Evolutionary conservation across 2,329 filamentous ascomycete species (phyloP).

Genomic region (Beauveria bassiana): DNA sequence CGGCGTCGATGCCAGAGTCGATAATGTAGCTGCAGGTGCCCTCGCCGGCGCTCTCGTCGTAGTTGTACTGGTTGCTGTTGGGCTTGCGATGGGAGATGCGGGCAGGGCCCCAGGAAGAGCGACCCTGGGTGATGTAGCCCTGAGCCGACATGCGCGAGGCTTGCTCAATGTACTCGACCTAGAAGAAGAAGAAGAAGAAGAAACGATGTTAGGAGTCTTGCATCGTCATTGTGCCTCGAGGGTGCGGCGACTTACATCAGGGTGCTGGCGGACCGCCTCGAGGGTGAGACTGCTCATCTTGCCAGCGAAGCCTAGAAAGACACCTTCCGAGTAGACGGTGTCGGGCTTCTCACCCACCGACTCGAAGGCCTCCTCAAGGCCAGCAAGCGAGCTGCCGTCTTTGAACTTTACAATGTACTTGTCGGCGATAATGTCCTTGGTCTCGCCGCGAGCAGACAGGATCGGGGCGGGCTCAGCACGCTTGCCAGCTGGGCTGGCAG

Average conservation of each 20-base stretch:
- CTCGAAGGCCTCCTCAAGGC: slow-evolving; percentile 11
- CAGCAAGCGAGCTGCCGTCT: slow-evolving; percentile 12
- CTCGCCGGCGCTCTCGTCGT: slow-evolving; percentile 25
- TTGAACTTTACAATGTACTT: slow-evolving; percentile 19
- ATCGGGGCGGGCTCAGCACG: slow-evolving; percentile 15
- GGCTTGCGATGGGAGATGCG: slow-evolving; percentile 24
- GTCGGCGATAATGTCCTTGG: slow-evolving; percentile 11
- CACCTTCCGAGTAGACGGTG: slow-evolving; percentile 16
- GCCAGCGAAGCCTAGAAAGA: slow-evolving; percentile 16
- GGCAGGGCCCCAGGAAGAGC: slow-evolving; percentile 27
- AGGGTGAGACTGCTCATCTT: slow-evolving; percentile 12
- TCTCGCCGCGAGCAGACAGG: slow-evolving; percentile 12
- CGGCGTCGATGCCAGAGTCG: slow-evolving; percentile 29
- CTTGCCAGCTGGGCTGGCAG: slow-evolving; percentile 2
- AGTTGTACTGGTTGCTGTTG: slow-evolving; percentile 20
- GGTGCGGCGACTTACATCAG: slow-evolving; percentile 2
- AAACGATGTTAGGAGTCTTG: too few species aligned
- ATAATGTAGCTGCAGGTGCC: slow-evolving; percentile 33
- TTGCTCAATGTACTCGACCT: slow-evolving; percentile 28
- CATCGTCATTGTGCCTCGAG: too few species aligned
- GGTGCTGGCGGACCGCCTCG: slow-evolving; percentile 14
- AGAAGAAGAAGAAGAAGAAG: too few species aligned
- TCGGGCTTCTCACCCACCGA: slow-evolving; percentile 13
- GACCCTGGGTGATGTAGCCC: slow-evolving; percentile 21
- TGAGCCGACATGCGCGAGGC: slow-evolving; percentile 22